Conservation (phyloP, 2,329 filamentous ascomycete genomes). For the Ascochyta clinopodiicola region DNA sequence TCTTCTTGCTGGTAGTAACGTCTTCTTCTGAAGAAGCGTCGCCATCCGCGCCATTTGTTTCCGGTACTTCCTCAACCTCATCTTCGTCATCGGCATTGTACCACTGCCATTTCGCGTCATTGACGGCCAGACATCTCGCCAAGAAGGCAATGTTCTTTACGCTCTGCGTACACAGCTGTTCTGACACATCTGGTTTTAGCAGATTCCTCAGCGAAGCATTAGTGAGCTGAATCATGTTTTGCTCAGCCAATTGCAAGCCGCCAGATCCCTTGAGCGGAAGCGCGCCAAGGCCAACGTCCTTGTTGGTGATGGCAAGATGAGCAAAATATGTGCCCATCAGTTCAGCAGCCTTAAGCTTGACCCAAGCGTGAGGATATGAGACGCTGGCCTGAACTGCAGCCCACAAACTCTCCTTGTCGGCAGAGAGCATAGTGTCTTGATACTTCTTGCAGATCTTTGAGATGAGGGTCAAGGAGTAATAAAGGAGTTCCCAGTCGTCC, state of each 20-base stretch:
- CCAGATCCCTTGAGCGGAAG: constrained; percentile 72
- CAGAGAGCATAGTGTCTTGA: constrained; percentile 68
- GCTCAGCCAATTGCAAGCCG: constrained; percentile 70
- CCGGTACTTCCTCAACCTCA: constrained; percentile 51
- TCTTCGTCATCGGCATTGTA: constrained; percentile 55
- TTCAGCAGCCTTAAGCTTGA: constrained; percentile 78
- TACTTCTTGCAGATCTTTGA: constrained; percentile 71
- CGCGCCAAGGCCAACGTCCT: constrained; percentile 58
- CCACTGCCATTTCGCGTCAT: constrained; percentile 57
- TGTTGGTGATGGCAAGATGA: constrained; percentile 74
- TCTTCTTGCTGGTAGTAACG: constrained; percentile 31
- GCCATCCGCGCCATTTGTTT: constrained; percentile 47
- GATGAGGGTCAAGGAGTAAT: constrained; percentile 74
- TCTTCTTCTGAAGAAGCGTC: constrained; percentile 44
- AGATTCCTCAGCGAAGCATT: constrained; percentile 66
- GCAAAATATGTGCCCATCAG: constrained; percentile 79
- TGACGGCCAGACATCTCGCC: constrained; percentile 68
- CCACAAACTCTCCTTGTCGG: constrained; percentile 73
- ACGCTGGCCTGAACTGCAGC: constrained; percentile 70
- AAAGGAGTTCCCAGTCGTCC: constrained; percentile 74
- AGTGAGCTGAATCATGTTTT: constrained; percentile 67
- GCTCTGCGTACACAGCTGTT: constrained; percentile 78
- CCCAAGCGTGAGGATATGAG: constrained; percentile 72
- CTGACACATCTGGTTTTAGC: constrained; percentile 68
- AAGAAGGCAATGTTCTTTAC: constrained; percentile 86